These are phyloP conservation scores for Pouteria glomerata DNA, from an alignment of 148 eudicot genomes.

Conservation along the genomic window DNA sequence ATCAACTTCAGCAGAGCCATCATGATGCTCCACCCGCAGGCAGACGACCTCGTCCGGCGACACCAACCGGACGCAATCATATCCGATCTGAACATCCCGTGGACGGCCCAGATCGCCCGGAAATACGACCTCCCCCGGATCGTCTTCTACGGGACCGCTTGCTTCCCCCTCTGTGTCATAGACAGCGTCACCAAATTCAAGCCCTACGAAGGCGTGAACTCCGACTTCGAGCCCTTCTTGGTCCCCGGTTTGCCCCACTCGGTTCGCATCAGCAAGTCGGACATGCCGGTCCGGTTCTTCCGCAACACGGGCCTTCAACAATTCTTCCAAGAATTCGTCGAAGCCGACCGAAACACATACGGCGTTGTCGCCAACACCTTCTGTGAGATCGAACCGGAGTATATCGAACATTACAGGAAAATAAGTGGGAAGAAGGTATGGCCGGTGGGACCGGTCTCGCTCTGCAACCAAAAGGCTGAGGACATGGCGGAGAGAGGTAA, in stretches of 20 bases:
- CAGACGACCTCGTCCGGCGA: conserved; percentile 1
- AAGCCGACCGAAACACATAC: conserved; percentile 7
- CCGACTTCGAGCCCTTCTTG: neutral
- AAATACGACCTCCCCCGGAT: conserved; percentile 6
- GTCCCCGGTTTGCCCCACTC: conserved; percentile 8
- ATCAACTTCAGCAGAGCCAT: neutral
- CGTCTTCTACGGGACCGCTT: neutral
- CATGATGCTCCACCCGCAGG: conserved; percentile 8
- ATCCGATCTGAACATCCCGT: conserved; percentile 9
- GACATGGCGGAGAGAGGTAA: conserved; percentile 2
- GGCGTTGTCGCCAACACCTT: conserved; percentile 11
- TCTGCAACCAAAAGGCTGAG: neutral
- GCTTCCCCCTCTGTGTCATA: conserved; percentile 10
- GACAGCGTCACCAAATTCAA: conserved; percentile 9
- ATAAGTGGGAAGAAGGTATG: conserved; percentile 3
- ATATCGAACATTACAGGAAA: conserved; percentile 1
- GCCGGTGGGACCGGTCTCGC: conserved; percentile 8
- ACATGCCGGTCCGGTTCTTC: conserved; percentile 13
- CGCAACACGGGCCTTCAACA: conserved; percentile 15
- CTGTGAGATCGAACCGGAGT: conserved; percentile 8
- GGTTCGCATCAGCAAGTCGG: neutral
- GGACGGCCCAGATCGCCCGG: conserved; percentile 15
- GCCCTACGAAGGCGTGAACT: neutral
- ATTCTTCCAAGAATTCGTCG: neutral
- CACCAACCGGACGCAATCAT: conserved; percentile 14